phyloP scores from a whole-genome alignment of 345 rosid species.

The Orychophragmus violaceus region DNA sequence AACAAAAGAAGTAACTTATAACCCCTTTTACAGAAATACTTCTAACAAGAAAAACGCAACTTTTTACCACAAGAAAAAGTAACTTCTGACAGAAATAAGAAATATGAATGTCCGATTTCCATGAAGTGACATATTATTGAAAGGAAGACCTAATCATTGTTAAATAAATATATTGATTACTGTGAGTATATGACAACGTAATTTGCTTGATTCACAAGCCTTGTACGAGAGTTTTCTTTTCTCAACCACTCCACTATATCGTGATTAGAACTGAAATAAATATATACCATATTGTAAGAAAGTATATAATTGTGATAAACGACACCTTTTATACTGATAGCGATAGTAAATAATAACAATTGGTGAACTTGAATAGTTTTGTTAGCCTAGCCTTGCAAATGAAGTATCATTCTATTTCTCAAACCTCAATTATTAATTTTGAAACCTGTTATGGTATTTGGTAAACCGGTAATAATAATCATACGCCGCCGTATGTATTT shows the following conservation, averaged over 20 bases:
- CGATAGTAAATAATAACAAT: neutral
- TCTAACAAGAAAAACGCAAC: no score
- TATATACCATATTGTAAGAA: neutral
- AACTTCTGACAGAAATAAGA: neutral
- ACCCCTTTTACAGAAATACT: no score
- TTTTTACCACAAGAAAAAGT: neutral
- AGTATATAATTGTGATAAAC: neutral
- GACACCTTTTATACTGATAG: constrained; percentile 13
- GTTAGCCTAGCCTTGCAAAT: constrained; percentile 1
- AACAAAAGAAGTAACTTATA: no score
- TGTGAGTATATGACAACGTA: neutral
- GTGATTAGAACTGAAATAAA: constrained; percentile 12
- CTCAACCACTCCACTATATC: constrained; percentile 31
- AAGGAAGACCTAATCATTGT: neutral
- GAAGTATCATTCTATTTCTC: no score
- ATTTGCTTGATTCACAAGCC: constrained; percentile 25
- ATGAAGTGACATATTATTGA: neutral
- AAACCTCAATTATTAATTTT: neutral
- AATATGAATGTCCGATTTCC: neutral
- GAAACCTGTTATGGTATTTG: neutral
- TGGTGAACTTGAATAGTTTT: neutral
- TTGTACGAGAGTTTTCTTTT: constrained; percentile 5
- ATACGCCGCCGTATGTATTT: neutral
- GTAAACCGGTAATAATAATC: neutral
- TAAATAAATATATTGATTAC: neutral